A percentile compares a stretch with the other conserved stretches of the same genome.
Evolutionary conservation across 805 yeast species (phyloP).

Genomic region (Alloascoidea africana): DNA sequence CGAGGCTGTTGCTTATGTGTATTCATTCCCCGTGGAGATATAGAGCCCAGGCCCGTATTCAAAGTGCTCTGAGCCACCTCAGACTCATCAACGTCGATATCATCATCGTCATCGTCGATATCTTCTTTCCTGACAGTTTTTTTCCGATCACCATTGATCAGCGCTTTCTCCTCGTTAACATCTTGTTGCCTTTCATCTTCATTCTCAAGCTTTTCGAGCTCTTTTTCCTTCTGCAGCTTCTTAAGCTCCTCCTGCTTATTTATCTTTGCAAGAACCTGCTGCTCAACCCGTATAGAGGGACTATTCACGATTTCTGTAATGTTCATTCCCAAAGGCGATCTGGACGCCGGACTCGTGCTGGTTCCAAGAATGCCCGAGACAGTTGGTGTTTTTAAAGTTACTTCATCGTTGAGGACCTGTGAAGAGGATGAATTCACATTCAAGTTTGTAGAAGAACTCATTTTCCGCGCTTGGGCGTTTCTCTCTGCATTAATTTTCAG

Average conservation of each 20-base stretch:
- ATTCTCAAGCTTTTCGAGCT: slow-evolving; percentile 1
- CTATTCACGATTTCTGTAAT: background rate
- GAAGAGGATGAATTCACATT: background rate
- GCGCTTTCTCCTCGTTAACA: slow-evolving; percentile 5
- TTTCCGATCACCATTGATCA: slow-evolving; percentile 2
- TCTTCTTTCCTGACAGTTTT: slow-evolving; percentile 3
- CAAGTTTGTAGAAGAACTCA: too few species aligned
- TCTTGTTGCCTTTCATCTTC: slow-evolving; percentile 3
- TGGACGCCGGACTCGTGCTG: too few species aligned
- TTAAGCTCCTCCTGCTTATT: slow-evolving; percentile 26
- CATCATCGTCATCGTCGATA: slow-evolving; percentile 9
- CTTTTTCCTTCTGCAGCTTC: slow-evolving; percentile 6
- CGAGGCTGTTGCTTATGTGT: too few species aligned
- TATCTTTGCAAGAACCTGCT: slow-evolving; percentile 13
- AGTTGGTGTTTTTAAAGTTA: background rate
- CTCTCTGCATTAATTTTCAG: background rate
- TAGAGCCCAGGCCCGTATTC: background rate
- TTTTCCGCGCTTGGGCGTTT: background rate
- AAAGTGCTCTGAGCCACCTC: slow-evolving; percentile 4
- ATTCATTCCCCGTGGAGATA: too few species aligned
- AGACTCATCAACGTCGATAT: slow-evolving; percentile 8
- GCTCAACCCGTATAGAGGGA: background rate
- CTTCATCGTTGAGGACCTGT: background rate
- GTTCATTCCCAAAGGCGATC: background rate
- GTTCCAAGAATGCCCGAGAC: background rate